Percentiles rank a stretch among this genome's conserved stretches.
Conservation (phyloP, 129 eudicot species). For the Scalesia atractyloides region DNA sequence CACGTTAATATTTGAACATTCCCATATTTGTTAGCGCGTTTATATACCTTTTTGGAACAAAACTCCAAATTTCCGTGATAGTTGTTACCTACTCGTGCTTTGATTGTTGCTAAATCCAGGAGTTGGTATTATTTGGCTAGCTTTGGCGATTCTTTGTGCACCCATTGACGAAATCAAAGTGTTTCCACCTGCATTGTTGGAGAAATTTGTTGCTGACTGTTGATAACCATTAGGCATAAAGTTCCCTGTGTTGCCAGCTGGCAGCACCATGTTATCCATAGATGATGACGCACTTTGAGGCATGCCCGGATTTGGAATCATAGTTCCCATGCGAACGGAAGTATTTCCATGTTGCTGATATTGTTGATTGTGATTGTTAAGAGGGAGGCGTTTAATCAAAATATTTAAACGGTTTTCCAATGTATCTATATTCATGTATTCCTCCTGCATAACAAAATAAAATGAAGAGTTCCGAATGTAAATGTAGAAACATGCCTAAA, state of each 20-base stretch:
- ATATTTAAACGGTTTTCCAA: slow-evolving; percentile 66
- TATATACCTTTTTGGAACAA: no score
- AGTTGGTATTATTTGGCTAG: slow-evolving; percentile 97
- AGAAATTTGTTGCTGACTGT: slow-evolving; percentile 55
- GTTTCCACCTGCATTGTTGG: slow-evolving; percentile 52
- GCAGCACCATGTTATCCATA: slow-evolving; percentile 44
- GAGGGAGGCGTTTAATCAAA: slow-evolving; percentile 49
- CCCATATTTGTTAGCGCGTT: no score
- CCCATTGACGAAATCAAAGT: slow-evolving; percentile 55
- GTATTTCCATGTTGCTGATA: slow-evolving; percentile 57
- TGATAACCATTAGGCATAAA: slow-evolving; percentile 60
- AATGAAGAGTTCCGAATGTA: slow-evolving; percentile 1
- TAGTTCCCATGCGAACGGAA: slow-evolving; percentile 61
- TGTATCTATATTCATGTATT: slow-evolving; percentile 69
- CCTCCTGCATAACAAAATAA: slow-evolving; percentile 59
- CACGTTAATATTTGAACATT: no score
- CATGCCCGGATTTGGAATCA: slow-evolving; percentile 97
- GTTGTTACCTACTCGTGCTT: slow-evolving; percentile 40
- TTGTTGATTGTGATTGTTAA: slow-evolving; percentile 57
- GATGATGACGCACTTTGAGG: slow-evolving; percentile 68
- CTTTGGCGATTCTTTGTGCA: slow-evolving; percentile 69
- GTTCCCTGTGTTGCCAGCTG: slow-evolving; percentile 46
- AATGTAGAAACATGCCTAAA: neutral
- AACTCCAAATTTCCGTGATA: no score
- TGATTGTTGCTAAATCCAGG: slow-evolving; percentile 66